phyloP scores from a whole-genome alignment of 2,329 filamentous ascomycete species.

The Aspergillus nomiae region DNA sequence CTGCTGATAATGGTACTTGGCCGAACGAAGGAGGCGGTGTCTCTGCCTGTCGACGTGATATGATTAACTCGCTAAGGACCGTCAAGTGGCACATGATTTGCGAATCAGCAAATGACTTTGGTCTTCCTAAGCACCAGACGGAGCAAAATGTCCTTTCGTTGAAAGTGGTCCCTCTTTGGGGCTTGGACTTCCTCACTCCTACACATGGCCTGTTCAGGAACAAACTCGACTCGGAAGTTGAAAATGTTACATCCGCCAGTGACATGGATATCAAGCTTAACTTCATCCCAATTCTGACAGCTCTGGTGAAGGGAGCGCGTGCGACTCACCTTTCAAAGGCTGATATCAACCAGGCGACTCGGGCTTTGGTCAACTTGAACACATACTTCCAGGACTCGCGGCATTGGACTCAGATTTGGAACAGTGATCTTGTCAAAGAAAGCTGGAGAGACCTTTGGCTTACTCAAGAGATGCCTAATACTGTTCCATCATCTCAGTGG shows the following conservation, averaged over 20 bases:
- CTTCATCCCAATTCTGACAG: slow-evolving; percentile 57
- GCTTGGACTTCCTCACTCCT: slow-evolving; percentile 55
- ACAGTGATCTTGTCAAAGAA: slow-evolving; percentile 46
- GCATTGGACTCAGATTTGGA: slow-evolving; percentile 53
- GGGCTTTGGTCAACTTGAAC: slow-evolving; percentile 53
- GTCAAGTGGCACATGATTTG: slow-evolving; percentile 59
- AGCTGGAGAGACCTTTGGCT: slow-evolving; percentile 53
- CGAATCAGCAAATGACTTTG: slow-evolving; percentile 59
- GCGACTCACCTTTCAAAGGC: slow-evolving; percentile 45
- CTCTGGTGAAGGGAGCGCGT: slow-evolving; percentile 54
- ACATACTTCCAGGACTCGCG: slow-evolving; percentile 53
- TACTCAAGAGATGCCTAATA: slow-evolving; percentile 45
- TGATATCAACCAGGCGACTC: slow-evolving; percentile 49
- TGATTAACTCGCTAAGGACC: slow-evolving; percentile 56
- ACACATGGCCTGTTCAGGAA: slow-evolving; percentile 59
- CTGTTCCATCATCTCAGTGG: slow-evolving; percentile 39
- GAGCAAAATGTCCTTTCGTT: slow-evolving; percentile 58
- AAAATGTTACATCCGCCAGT: slow-evolving; percentile 48
- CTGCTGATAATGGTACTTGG: slow-evolving; percentile 56
- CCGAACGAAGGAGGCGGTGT: slow-evolving; percentile 57
- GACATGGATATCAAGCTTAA: slow-evolving; percentile 53
- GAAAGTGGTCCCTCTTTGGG: slow-evolving; percentile 58
- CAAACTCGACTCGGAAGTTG: slow-evolving; percentile 54
- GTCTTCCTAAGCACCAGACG: slow-evolving; percentile 57
- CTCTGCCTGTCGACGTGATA: slow-evolving; percentile 57